Base-by-base conservation (phyloP, 2,329 filamentous ascomycete genomes). In the Pestalotiopsis sp. region DNA sequence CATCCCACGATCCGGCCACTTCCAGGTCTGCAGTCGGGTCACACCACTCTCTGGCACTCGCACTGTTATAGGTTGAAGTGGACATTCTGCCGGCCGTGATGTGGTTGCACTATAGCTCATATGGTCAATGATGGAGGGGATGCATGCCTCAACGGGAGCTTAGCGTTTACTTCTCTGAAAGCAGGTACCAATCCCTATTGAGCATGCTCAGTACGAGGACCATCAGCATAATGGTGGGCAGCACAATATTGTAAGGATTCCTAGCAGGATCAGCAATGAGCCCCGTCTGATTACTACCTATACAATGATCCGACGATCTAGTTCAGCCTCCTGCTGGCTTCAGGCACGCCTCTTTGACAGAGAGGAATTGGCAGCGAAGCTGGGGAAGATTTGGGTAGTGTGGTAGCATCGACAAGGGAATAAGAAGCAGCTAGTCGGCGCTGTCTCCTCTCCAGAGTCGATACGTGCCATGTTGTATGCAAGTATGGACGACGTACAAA, bases 271-370 rank as follows among this genome's bases (percentile, higher is more conserved):
- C 64, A 68, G 58, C 71, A 68, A 71, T 69, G 70, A 70, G 70
- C 72, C 72, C 68, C 67, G 66, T 67, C 68, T 70, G 71, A 70
- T 60, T 67, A 68, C 63, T 22, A 52, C 22, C 63, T 22, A 52
- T 52, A 68, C 66, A 69, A 69, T 35, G 7, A 35, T 35, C 30
- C 9, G 44, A 52, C 65, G 56, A 55, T 67, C 67, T 69, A 67
- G 64, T 68, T 66, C 63, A 70, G 73, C 70, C 70, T 72, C 71
- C 68, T 73, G 69, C 67, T 68, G 69, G 66, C 69, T 65, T 55
- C 72, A 74, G 65, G 73, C 75, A 77, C 74, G 44, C 17, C 7
- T 20, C 44, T 22, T n/a, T 52, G 17, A 17, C 6, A 52, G 44
- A n/a, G 17, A 52, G 6, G 44, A 20, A 52, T 52, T 20, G 44